Conservation (phyloP, 1,139 yeast genomes). For the Yamadazyma atlantica region DNA sequence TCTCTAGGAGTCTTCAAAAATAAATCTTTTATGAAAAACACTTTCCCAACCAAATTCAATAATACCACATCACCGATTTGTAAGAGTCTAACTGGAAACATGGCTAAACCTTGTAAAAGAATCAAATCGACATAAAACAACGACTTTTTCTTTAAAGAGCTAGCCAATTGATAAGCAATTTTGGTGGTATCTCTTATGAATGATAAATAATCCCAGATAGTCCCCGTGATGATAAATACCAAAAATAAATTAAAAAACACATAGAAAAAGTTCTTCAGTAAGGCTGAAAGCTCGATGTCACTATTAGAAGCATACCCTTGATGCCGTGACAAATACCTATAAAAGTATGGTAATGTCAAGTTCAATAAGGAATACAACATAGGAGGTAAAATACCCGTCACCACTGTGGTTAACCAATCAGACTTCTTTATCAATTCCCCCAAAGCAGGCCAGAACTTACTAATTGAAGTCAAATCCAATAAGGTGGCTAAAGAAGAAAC, state of each 20-base stretch:
- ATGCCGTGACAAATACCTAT: slow-evolving; percentile 60
- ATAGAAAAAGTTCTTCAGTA: slow-evolving; percentile 75
- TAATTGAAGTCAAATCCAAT: slow-evolving; percentile 67
- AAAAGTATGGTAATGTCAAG: slow-evolving; percentile 65
- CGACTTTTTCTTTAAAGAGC: slow-evolving; percentile 65
- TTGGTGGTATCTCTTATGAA: slow-evolving; percentile 74
- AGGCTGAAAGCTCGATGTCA: slow-evolving; percentile 72
- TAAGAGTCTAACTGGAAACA: slow-evolving; percentile 71
- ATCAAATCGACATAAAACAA: slow-evolving; percentile 78
- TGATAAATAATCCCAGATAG: slow-evolving; percentile 75
- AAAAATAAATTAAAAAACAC: slow-evolving; percentile 75
- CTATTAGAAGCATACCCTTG: slow-evolving; percentile 77
- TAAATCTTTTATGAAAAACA: slow-evolving; percentile 48
- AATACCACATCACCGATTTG: slow-evolving; percentile 49
- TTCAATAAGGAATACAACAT: slow-evolving; percentile 70
- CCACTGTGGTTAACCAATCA: slow-evolving; percentile 68
- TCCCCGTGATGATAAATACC: slow-evolving; percentile 79
- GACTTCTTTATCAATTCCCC: slow-evolving; percentile 60
- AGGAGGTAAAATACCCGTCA: slow-evolving; percentile 75
- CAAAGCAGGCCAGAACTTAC: slow-evolving; percentile 70
- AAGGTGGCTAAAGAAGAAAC: slow-evolving; percentile 75
- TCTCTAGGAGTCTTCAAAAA: slow-evolving; percentile 58
- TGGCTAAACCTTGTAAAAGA: slow-evolving; percentile 67
- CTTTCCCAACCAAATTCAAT: slow-evolving; percentile 58
- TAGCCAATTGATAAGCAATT: slow-evolving; percentile 71